A percentile compares a stretch with the other conserved stretches of the same genome.
phyloP scores from a whole-genome alignment of 169 alveolate species.

The Eimeria zaria region DNA sequence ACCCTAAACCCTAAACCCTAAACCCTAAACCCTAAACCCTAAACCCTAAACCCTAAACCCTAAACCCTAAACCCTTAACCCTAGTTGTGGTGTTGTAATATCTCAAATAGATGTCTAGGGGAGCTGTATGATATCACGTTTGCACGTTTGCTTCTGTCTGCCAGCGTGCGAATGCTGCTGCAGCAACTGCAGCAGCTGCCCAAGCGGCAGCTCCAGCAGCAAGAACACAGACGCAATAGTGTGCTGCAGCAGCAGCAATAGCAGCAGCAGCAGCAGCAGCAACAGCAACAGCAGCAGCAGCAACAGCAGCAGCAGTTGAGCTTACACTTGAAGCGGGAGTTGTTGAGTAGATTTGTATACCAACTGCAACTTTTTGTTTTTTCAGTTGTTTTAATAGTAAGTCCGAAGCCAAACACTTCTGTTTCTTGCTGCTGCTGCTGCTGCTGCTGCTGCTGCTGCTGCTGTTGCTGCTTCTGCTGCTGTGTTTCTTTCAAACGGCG shows the following conservation, averaged over 20 bases:
- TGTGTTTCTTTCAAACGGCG: not conserved
- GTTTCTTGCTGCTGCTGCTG: conserved; percentile 1
- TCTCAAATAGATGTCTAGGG: not conserved
- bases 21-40: conserved; percentile 23
- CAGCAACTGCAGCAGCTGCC: conserved; percentile 2
- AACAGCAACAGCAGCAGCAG: not conserved
- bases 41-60: not conserved
- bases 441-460: conserved; percentile 13
- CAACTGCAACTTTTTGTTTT: not conserved
- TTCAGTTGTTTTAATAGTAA: not conserved
- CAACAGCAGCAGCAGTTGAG: not conserved
- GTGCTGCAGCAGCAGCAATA: not conserved
- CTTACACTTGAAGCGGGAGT: conserved; percentile 51
- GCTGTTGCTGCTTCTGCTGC: not conserved
- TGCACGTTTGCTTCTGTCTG: not conserved
- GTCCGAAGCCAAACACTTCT: conserved; percentile 28
- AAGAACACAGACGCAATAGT: not conserved
- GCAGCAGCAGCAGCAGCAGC: not conserved
- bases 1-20: not conserved
- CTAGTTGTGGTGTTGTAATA: too few species aligned
- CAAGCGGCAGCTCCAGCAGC: not conserved
- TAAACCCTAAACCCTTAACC: conserved; percentile 7
- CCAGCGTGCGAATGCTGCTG: not conserved
- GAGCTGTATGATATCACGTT: not conserved
- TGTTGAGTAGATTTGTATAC: not conserved